These are phyloP conservation scores for Immersiella caudata DNA, from an alignment of 495 filamentous ascomycete genomes.

Conservation along the genomic window DNA sequence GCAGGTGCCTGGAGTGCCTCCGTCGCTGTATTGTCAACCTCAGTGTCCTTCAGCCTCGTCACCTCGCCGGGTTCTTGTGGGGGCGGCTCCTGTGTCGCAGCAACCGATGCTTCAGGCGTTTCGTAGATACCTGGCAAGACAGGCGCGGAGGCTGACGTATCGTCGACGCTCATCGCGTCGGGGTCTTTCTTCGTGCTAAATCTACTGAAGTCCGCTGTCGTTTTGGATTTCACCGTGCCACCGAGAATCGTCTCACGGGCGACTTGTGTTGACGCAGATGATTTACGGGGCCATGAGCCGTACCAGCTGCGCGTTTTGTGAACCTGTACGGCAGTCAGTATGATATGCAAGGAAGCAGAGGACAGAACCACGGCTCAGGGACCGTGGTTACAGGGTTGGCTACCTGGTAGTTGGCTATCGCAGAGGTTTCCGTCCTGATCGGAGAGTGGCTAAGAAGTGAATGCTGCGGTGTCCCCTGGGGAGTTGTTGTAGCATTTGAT, in stretches of 20 bases:
- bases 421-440: neutral
- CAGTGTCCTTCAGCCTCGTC: neutral
- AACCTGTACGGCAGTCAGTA: constrained; percentile 36
- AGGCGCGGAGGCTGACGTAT: constrained; percentile 30
- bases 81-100: neutral
- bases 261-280: constrained; percentile 71
- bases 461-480: constrained; percentile 14
- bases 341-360: constrained; percentile 19
- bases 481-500: constrained; percentile 15
- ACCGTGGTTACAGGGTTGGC: neutral
- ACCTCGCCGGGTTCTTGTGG: neutral
- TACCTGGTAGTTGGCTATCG: constrained; percentile 24
- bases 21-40: neutral
- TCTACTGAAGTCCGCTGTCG: constrained; percentile 49
- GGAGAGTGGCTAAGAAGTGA: constrained; percentile 14
- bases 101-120: neutral
- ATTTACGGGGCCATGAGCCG: constrained; percentile 72
- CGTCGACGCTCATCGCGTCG: constrained; percentile 31
- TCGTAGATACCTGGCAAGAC: constrained; percentile 32
- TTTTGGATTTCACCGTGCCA: constrained; percentile 44
- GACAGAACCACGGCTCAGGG: neutral
- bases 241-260: constrained; percentile 76
- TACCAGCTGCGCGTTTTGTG: constrained; percentile 66
- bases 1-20: constrained; percentile 16
- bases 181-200: constrained; percentile 47